Conservation (phyloP, 257 asterid species). For the Jaltomata sinuosa region DNA sequence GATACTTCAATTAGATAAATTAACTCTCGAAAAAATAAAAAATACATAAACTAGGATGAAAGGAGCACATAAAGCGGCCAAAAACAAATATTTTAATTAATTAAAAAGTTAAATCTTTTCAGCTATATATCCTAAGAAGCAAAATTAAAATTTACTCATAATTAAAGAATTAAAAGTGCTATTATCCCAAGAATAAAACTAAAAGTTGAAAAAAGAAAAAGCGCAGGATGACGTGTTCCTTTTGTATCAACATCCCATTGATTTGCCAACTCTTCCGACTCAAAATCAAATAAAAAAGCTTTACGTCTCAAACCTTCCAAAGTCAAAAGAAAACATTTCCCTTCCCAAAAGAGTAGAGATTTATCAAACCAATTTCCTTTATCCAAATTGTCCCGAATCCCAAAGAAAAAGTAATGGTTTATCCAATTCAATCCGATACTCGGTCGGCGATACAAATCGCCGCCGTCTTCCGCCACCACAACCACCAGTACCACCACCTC, state of each 20-base stretch:
- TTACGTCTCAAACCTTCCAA: not conserved
- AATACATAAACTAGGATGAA: too few relatives aligned
- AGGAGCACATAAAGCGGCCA: too few relatives aligned
- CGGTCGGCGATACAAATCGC: constrained; percentile 65
- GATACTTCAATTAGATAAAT: too few relatives aligned
- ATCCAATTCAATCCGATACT: constrained; percentile 36
- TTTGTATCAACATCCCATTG: not conserved
- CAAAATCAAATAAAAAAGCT: not conserved
- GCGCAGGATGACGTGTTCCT: not conserved
- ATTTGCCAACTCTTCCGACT: not conserved
- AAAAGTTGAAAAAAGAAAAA: not conserved
- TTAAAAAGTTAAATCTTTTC: too few relatives aligned
- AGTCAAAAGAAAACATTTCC: not conserved
- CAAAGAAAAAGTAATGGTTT: not conserved
- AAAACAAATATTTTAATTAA: too few relatives aligned
- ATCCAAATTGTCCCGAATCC: not conserved
- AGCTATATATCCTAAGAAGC: too few relatives aligned
- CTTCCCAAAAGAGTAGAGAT: not conserved
- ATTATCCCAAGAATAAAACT: not conserved
- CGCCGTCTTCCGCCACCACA: constrained; percentile 40
- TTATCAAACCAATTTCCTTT: not conserved
- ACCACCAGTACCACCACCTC: constrained; percentile 15
- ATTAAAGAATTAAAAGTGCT: too few relatives aligned
- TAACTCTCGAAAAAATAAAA: too few relatives aligned
- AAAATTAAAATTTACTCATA: not conserved